Conservation (phyloP, 768 basidiomycete species). For the Russula brevipes region DNA sequence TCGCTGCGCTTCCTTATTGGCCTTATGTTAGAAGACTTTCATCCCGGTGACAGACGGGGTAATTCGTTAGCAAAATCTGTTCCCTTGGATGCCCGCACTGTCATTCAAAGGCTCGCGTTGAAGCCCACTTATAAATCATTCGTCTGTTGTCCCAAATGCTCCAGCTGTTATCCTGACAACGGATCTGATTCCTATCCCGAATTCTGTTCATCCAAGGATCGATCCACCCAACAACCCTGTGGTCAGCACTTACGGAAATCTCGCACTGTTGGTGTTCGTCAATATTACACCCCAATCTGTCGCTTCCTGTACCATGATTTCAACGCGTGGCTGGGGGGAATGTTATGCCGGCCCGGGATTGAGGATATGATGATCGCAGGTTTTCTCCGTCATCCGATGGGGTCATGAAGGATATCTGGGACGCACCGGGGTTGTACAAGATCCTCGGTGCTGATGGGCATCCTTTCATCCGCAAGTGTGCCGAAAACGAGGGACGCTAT, state of each 20-base stretch:
- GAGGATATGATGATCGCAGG: no score
- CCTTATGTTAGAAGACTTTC: not conserved
- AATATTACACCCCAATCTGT: not conserved
- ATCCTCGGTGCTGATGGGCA: not conserved
- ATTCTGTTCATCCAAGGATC: not conserved
- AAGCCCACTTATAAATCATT: no score
- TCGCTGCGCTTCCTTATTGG: not conserved
- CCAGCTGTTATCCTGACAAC: conserved; percentile 2
- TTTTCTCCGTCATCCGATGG: no score
- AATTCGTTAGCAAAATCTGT: conserved; percentile 4
- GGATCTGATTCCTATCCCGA: conserved; percentile 9
- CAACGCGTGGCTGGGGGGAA: not conserved
- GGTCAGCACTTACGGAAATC: not conserved
- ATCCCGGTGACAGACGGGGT: not conserved
- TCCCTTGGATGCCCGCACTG: no score
- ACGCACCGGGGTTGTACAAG: no score
- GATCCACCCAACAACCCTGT: not conserved
- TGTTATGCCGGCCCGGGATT: no score
- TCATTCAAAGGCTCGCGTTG: no score
- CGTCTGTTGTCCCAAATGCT: not conserved
- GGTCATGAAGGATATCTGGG: no score
- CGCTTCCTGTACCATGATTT: conserved; percentile 14
- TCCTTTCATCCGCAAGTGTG: not conserved
- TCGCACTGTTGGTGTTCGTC: not conserved
- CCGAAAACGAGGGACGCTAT: not conserved